phyloP scores from a whole-genome alignment of 176 grass and related monocot species.

The Oryza nivara region DNA sequence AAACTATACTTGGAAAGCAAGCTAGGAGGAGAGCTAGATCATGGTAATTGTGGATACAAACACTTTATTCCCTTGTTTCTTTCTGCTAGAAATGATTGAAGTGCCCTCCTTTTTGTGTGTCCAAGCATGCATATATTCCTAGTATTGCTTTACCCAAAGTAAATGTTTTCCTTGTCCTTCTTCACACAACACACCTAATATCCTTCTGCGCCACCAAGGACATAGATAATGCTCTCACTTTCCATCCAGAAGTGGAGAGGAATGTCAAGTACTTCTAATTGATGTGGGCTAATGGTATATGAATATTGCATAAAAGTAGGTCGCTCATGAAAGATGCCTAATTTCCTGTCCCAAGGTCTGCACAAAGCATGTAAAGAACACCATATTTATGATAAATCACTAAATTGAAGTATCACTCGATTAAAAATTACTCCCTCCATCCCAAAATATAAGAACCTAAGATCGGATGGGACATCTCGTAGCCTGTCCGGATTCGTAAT shows the following conservation, averaged over 20 bases:
- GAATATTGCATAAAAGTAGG: slow-evolving; percentile 23
- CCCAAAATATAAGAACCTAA: no score
- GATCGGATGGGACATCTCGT: no score
- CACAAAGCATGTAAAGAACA: slow-evolving; percentile 25
- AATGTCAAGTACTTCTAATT: slow-evolving; percentile 59
- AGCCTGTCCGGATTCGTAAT: no score
- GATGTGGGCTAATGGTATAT: slow-evolving; percentile 22
- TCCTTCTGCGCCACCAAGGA: slow-evolving; percentile 14
- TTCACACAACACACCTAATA: slow-evolving; percentile 38
- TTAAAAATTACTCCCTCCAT: background rate
- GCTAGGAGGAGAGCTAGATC: slow-evolving; percentile 27
- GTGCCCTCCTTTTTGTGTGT: slow-evolving; percentile 47
- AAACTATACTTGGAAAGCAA: slow-evolving; percentile 25
- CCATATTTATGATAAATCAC: slow-evolving; percentile 23
- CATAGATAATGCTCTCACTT: slow-evolving; percentile 27
- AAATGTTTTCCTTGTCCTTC: slow-evolving; percentile 43
- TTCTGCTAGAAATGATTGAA: slow-evolving; percentile 55
- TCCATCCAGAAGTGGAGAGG: slow-evolving; percentile 34
- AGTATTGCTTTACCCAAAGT: slow-evolving; percentile 62
- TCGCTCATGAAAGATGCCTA: slow-evolving; percentile 34
- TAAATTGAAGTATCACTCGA: slow-evolving; percentile 22
- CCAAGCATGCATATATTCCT: slow-evolving; percentile 75
- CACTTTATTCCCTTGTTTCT: slow-evolving; percentile 46
- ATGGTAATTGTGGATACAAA: slow-evolving; percentile 13
- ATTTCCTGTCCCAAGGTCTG: slow-evolving; percentile 14